Conservation (phyloP, 768 basidiomycete species). For the Lactifluus echinatus region DNA sequence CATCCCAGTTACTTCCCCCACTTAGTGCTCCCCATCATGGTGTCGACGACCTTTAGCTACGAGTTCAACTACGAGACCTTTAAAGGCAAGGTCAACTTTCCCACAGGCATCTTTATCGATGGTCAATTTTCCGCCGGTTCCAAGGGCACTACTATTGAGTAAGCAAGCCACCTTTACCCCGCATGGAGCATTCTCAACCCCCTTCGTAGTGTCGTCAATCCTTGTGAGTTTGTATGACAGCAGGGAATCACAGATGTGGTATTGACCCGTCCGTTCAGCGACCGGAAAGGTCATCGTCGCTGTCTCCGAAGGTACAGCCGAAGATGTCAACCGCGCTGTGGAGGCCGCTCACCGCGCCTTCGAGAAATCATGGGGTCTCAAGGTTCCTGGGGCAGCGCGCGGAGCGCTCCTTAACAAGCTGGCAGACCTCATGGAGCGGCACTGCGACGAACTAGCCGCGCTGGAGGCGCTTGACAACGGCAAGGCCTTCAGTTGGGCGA, state of each 20-base stretch:
- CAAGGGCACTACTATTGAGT: constrained; percentile 55
- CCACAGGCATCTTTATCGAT: constrained; percentile 66
- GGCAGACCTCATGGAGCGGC: constrained; percentile 51
- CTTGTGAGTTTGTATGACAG: constrained; percentile 27
- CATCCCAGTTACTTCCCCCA: too few species aligned
- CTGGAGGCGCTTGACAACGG: constrained; percentile 67
- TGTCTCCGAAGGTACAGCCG: constrained; percentile 49
- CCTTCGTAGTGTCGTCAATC: constrained; percentile 46
- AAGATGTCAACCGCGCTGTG: constrained; percentile 75
- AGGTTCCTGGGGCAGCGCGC: constrained; percentile 43
- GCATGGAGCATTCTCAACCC: too few species aligned
- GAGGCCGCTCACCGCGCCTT: constrained; percentile 53
- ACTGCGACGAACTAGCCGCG: constrained; percentile 60
- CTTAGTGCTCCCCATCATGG: constrained; percentile 14
- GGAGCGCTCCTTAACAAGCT: constrained; percentile 53
- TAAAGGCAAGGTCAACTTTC: constrained; percentile 49
- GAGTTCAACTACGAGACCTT: constrained; percentile 45
- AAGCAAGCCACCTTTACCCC: too few species aligned
- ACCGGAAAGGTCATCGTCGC: constrained; percentile 56
- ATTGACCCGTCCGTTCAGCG: constrained; percentile 2
- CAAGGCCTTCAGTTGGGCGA: constrained; percentile 46
- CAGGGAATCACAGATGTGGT: not conserved
- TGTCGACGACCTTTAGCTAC: constrained; percentile 39
- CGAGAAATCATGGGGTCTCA: constrained; percentile 62
- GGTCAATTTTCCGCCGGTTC: constrained; percentile 56